Evolutionary conservation across 352 stramenopile species (phyloP).

Genomic region (Salisapilia sapeloensis): DNA sequence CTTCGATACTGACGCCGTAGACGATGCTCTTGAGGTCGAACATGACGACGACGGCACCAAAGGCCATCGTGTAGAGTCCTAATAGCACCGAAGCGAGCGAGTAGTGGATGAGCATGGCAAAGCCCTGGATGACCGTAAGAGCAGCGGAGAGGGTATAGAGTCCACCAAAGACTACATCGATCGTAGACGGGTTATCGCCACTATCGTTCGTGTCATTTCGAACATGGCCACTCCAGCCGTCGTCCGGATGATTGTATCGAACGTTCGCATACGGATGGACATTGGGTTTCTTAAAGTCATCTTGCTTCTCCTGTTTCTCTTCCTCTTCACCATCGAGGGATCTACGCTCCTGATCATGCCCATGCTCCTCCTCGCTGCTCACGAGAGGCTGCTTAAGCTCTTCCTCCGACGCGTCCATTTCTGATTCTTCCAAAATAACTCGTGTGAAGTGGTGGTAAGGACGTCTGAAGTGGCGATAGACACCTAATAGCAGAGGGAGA

Average conservation of each 20-base stretch:
- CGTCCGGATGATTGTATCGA: constrained; percentile 54
- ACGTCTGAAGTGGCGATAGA: no score
- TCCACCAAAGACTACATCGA: constrained; percentile 72
- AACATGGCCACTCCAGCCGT: constrained; percentile 20
- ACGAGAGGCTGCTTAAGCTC: constrained; percentile 66
- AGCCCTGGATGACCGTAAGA: constrained; percentile 70
- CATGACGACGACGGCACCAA: constrained; percentile 56
- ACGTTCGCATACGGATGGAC: constrained; percentile 71
- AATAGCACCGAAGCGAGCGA: constrained; percentile 45
- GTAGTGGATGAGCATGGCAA: constrained; percentile 71
- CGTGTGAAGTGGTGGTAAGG: no score
- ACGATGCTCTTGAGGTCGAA: constrained; percentile 78
- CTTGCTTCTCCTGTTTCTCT: constrained; percentile 27
- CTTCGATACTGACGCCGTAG: constrained; percentile 62
- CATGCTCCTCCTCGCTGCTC: constrained; percentile 4
- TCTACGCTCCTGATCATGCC: constrained; percentile 1
- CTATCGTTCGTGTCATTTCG: constrained; percentile 17
- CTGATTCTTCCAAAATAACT: constrained; percentile 2
- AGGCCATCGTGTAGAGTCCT: constrained; percentile 73
- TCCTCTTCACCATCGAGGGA: constrained; percentile 23
- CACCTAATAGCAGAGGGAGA: no score
- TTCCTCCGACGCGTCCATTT: constrained; percentile 56
- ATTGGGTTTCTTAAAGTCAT: constrained; percentile 20
- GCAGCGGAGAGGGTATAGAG: constrained; percentile 75
- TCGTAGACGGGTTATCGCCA: constrained; percentile 19